phyloP scores from a whole-genome alignment of 2,329 filamentous ascomycete genomes.

The Chaetomium olivaceum region DNA sequence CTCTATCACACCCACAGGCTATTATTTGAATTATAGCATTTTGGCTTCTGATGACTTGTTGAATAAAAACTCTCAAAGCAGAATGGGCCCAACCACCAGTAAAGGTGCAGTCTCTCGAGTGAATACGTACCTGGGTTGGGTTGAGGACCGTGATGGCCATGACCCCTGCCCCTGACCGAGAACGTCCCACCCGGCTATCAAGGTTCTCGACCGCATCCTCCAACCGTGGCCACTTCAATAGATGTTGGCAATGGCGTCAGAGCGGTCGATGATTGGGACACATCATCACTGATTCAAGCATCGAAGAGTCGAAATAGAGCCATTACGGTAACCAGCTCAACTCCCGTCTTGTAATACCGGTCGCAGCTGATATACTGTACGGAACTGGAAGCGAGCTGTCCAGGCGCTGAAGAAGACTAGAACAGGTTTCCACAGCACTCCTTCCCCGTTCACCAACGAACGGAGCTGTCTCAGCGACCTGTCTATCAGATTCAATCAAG shows the following conservation, averaged over 20 bases:
- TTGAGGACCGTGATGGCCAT: background rate
- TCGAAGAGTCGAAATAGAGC: background rate
- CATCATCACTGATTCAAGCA: background rate
- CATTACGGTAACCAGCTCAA: background rate
- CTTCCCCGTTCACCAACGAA: no score
- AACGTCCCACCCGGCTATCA: background rate
- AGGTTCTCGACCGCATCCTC: background rate
- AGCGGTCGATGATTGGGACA: background rate
- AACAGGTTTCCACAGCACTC: background rate
- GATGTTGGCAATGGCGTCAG: background rate
- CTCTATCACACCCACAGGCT: background rate
- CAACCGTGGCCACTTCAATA: background rate
- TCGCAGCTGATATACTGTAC: background rate
- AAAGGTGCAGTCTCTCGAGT: background rate
- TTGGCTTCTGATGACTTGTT: background rate
- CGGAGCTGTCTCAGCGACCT: no score
- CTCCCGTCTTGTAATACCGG: background rate
- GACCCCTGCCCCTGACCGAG: background rate
- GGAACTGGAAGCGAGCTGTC: background rate
- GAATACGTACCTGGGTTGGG: background rate
- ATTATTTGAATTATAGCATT: background rate
- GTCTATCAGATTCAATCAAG: slow-evolving; percentile 35
- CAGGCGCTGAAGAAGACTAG: background rate
- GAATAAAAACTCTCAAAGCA: background rate
- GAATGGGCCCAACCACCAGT: background rate